A percentile compares a stretch with the other conserved stretches of the same genome.
Evolutionary conservation across 129 eudicot genomes (phyloP).

Genomic region (Lactuca saligna): DNA sequence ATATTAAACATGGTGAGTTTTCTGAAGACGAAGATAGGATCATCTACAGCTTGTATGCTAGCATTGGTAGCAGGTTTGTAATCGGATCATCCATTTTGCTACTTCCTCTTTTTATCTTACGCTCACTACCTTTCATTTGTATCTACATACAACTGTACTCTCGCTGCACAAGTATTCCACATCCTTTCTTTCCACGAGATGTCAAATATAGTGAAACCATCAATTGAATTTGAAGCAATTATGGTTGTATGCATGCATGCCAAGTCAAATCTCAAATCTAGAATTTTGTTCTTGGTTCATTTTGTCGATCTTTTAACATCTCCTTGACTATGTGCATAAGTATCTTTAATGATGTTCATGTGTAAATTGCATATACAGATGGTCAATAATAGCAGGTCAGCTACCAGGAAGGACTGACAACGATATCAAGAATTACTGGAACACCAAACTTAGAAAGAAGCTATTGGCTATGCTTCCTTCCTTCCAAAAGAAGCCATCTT

Average conservation of each 20-base stretch:
- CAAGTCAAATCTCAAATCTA: slow-evolving; percentile 10
- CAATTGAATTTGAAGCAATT: slow-evolving; percentile 8
- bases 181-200: slow-evolving; percentile 20
- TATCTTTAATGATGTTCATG: slow-evolving; percentile 2
- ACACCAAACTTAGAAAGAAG: slow-evolving; percentile 89
- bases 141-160: slow-evolving; percentile 12
- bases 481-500: slow-evolving; percentile 29
- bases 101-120: background rate
- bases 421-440: slow-evolving; percentile 92
- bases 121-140: slow-evolving; percentile 1
- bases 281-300: slow-evolving; percentile 1
- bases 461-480: slow-evolving; percentile 50
- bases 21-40: slow-evolving; percentile 84
- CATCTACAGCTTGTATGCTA: slow-evolving; percentile 75
- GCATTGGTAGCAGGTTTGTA: slow-evolving; percentile 89
- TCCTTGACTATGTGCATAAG: slow-evolving; percentile 3
- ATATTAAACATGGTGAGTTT: slow-evolving; percentile 92
- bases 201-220: slow-evolving; percentile 16
- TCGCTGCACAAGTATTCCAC: slow-evolving; percentile 16
- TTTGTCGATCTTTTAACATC: background rate
- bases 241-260: slow-evolving; percentile 11
- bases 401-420: slow-evolving; percentile 86
- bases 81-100: background rate
- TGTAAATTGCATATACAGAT: slow-evolving; percentile 40
- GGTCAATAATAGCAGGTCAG: slow-evolving; percentile 91